Base-by-base conservation (phyloP, 2,329 filamentous ascomycete genomes). In the Clarireedia hainanense region DNA sequence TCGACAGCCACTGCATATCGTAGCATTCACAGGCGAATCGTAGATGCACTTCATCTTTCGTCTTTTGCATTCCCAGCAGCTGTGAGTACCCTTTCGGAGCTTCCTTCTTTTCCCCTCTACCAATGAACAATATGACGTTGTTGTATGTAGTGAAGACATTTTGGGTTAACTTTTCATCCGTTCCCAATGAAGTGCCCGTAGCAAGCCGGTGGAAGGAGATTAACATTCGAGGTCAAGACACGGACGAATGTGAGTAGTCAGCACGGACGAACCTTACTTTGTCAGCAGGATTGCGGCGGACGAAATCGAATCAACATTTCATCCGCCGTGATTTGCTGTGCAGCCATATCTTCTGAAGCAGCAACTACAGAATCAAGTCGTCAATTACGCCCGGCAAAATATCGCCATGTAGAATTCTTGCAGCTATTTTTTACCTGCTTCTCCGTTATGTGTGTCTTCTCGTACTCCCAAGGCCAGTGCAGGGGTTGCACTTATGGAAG, bases 11-110 rank as follows among this genome's bases (percentile, higher is more conserved):
- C 72, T 65, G 55, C 79, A 81, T 1, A 73, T 60, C 3, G 67
- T 55, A 5, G 74, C 71, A 3, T 67, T 60, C 2, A 70, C 63
- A 4, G 69, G 62, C 6, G 68, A 64, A 2, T 20, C 20, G 55
- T 77, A 76, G 14, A 70, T 72, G 62, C 80, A 83, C 2, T 72
- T 70, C 5, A 76, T 72, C 67, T 82, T 83, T 23, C 78, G 73
- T 48, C 76, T 72, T 56, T 30, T 47, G 72, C 79, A 82, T 60
- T 80, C 78, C 78, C 78, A 81, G 64, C 80, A 82, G 55, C 77
- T 80, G 23, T 68, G 71, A 0, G 79, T 82, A 15, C 80, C 79
- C 52, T 80, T 81, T 15, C 66, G 24, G 6, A 47, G 7, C 12
- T 17, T 47, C 14, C 23, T 47, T 26, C 46, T 23, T 36, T 47